Percentiles rank a stretch among this genome's conserved stretches.
These are phyloP conservation scores for Boletus bicolor DNA, from an alignment of 768 basidiomycete genomes.

Conservation along the genomic window DNA sequence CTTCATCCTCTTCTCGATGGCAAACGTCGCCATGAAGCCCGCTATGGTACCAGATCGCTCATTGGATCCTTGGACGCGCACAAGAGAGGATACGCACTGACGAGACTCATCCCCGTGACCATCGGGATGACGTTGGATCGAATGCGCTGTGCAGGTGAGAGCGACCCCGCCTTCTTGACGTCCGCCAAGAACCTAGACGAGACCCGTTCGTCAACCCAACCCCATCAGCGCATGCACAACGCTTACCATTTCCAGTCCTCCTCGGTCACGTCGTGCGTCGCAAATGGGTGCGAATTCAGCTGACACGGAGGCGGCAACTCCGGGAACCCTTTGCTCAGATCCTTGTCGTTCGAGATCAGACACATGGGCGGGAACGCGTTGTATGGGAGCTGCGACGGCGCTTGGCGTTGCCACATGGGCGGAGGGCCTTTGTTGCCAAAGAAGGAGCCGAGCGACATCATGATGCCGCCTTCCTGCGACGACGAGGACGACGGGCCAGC, in stretches of 20 bases:
- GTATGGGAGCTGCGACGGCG: constrained; percentile 14
- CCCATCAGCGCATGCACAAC: not conserved
- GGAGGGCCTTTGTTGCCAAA: constrained; percentile 29
- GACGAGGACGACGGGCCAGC: not conserved
- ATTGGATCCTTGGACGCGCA: not conserved
- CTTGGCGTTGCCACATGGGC: constrained; percentile 25
- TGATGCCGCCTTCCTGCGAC: not conserved
- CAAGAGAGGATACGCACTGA: constrained; percentile 13
- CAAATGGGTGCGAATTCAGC: constrained; percentile 46
- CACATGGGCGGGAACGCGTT: constrained; percentile 30
- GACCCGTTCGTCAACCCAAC: not conserved
- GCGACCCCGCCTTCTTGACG: constrained; percentile 31
- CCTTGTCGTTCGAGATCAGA: constrained; percentile 24
- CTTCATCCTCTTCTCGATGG: constrained; percentile 28
- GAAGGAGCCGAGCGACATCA: constrained; percentile 23
- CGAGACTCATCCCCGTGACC: constrained; percentile 29
- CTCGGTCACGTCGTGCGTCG: constrained; percentile 46
- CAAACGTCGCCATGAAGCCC: constrained; percentile 14
- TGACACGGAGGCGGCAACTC: constrained; percentile 39
- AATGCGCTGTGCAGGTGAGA: constrained; percentile 36
- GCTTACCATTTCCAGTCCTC: constrained; percentile 46
- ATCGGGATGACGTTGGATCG: constrained; percentile 30
- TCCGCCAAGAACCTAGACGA: constrained; percentile 35
- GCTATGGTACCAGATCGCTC: constrained; percentile 7
- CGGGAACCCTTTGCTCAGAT: constrained; percentile 44